A percentile compares a stretch with the other conserved stretches of the same genome.
Evolutionary conservation across 1,139 yeast species (phyloP).

Genomic region (Zygosaccharomyces pseudobailii): DNA sequence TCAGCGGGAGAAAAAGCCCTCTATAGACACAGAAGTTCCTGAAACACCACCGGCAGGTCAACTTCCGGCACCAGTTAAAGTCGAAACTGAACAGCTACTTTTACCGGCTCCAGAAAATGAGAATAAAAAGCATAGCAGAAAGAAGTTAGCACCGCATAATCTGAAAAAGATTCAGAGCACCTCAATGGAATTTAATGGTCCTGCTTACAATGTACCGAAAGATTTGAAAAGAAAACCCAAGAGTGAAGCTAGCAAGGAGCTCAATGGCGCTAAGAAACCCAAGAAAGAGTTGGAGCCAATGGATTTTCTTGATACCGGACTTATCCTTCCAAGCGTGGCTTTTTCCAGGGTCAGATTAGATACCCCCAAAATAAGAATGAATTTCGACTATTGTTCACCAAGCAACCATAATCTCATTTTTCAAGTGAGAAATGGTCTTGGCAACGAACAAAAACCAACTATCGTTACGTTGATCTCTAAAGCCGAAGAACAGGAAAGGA

Average conservation of each 20-base stretch:
- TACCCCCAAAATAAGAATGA: slow-evolving; percentile 67
- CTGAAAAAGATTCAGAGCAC: slow-evolving; percentile 37
- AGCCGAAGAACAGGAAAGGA: slow-evolving; percentile 32
- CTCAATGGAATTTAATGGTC: slow-evolving; percentile 55
- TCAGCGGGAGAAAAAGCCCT: slow-evolving; percentile 11
- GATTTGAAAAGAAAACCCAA: slow-evolving; percentile 40
- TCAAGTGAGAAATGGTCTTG: slow-evolving; percentile 50
- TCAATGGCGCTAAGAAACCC: slow-evolving; percentile 31
- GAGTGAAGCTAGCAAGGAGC: slow-evolving; percentile 30
- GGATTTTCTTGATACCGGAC: slow-evolving; percentile 75
- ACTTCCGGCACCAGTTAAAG: neutral
- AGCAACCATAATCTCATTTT: slow-evolving; percentile 34
- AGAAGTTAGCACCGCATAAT: slow-evolving; percentile 51
- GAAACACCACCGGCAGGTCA: slow-evolving; percentile 1
- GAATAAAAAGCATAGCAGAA: slow-evolving; percentile 47
- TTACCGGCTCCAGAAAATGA: neutral
- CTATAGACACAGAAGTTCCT: neutral
- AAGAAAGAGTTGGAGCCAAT: slow-evolving; percentile 47
- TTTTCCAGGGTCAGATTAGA: slow-evolving; percentile 79
- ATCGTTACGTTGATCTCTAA: slow-evolving; percentile 39
- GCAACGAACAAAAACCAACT: slow-evolving; percentile 53
- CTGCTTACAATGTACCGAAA: slow-evolving; percentile 52
- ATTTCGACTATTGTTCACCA: slow-evolving; percentile 42
- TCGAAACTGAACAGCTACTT: neutral
- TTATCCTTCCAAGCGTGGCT: slow-evolving; percentile 72